Evolutionary conservation across 768 basidiomycete genomes (phyloP), one percentile per base, ranked within the genome.

Genomic region (Pleurotus tuoliensis): DNA sequence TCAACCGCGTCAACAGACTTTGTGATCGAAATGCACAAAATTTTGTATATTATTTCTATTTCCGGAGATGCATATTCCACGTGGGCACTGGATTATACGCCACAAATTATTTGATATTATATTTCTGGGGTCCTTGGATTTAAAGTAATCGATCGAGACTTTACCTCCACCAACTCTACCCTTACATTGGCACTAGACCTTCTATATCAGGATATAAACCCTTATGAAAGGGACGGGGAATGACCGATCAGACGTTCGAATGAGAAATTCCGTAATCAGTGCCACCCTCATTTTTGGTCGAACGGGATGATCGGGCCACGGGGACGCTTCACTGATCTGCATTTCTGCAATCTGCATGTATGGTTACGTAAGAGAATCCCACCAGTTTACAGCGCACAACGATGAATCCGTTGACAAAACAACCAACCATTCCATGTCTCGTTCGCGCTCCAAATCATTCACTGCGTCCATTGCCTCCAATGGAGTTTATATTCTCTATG

Each of bases 201-300:
- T 12, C 51, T 39, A 52, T 52, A 52, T 39, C 39, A 39, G 39
- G 34, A 16, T n/a, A 50, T n/a, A 25, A 15, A 47, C 48, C 27
- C 48, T 37, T 37, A 50, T 50, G 38, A 12, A 20, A 52, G n/a
- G n/a, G 41, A 44, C n/a, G 24, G 37, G 51, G 38, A 52, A 52
- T 52, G 51, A 27, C 51, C 51, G 51, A 52, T 52, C 51, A 52
- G 51, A 52, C 38, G 38, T 52, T 52, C 51, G 51, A 52, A 39
- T 52, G 37, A 52, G 51, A 52, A 52, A n/a, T 50, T 37, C 24
- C 49, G n/a, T 50, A 24, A 24, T 16, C 27, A 15, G 48, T 50
- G 30, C 25, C 22, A 50, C 24, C 15, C 20, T n/a, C 13, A 30
- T 34, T 20, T 27, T 50, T 25, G 27, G 34, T 52, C 51, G 51